A percentile compares a stretch with the other conserved stretches of the same genome.
These are phyloP conservation scores for Escovopsis weberi DNA, from an alignment of 2,329 filamentous ascomycete genomes.

Conservation along the genomic window DNA sequence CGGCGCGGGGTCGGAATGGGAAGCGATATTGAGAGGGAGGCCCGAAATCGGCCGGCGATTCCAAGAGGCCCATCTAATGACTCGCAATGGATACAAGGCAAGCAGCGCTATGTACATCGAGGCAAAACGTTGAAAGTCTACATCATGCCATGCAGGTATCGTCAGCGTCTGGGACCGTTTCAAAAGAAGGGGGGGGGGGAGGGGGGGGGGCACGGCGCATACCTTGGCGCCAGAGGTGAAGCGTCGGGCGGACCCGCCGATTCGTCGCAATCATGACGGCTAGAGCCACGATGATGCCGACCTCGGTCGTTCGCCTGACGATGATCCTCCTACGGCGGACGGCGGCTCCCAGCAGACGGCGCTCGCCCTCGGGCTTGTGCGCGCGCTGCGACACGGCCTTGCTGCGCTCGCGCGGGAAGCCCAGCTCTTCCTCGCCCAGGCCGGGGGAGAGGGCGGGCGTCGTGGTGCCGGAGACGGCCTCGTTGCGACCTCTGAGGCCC, in stretches of 20 bases:
- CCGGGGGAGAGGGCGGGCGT: constrained; percentile 40
- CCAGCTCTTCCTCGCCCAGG: constrained; percentile 26
- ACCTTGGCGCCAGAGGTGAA: constrained; percentile 37
- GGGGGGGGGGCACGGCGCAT: constrained; percentile 6
- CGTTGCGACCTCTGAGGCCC: constrained; percentile 52
- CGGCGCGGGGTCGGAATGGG: constrained; percentile 79
- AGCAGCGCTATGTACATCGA: constrained; percentile 26
- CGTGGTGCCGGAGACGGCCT: constrained; percentile 36
- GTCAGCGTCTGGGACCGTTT: background rate
- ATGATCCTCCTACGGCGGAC: constrained; percentile 34
- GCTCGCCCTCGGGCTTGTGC: constrained; percentile 8
- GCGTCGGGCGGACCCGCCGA: constrained; percentile 27
- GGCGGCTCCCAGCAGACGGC: constrained; percentile 10
- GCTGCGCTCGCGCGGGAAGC: constrained; percentile 7
- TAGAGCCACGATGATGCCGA: constrained; percentile 34
- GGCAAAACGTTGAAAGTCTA: constrained; percentile 29
- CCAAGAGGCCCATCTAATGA: constrained; percentile 34
- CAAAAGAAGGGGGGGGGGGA: too few species aligned
- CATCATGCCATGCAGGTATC: too few species aligned
- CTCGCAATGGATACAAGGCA: constrained; percentile 43
- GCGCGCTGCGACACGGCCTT: constrained; percentile 7
- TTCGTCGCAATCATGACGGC: constrained; percentile 34
- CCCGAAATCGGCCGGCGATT: constrained; percentile 22
- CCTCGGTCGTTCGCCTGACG: constrained; percentile 37
- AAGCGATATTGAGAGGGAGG: constrained; percentile 43